A percentile compares a stretch with the other conserved stretches of the same genome.
phyloP scores from a whole-genome alignment of 257 asterid genomes.

The Fraxinus quadrangulata region DNA sequence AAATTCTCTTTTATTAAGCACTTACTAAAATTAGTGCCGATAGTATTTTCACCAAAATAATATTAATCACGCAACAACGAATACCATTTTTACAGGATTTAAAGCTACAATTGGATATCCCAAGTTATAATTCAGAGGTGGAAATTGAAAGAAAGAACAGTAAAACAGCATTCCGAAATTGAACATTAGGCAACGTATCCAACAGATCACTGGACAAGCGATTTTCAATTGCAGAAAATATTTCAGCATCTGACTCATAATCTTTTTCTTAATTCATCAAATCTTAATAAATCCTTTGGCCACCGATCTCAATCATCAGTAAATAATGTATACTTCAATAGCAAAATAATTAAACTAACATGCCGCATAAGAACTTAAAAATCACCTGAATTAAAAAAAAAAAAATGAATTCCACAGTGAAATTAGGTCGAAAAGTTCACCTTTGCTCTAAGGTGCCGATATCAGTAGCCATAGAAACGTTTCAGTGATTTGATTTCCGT shows the following conservation, averaged over 20 bases:
- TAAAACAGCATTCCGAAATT: not conserved
- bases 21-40: not conserved
- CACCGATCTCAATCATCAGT: not conserved
- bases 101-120: not conserved
- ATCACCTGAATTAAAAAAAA: not conserved
- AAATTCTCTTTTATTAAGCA: slow-evolving; percentile 1
- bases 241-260: not conserved
- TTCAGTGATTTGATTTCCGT: slow-evolving; percentile 17
- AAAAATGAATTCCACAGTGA: slow-evolving; percentile 17
- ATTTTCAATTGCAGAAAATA: not conserved
- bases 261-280: not conserved
- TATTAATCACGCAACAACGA: not conserved
- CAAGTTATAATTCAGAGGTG: not conserved
- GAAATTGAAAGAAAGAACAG: not conserved
- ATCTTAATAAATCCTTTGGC: not conserved
- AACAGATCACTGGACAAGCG: not conserved
- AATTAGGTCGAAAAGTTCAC: slow-evolving; percentile 31
- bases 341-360: not conserved
- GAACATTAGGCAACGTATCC: not conserved
- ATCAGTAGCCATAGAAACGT: slow-evolving; percentile 52
- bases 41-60: not conserved
- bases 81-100: not conserved
- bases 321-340: not conserved
- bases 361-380: not conserved
- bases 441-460: slow-evolving; percentile 62